Conservation (phyloP, 2,329 filamentous ascomycete genomes). For the Boeremia lycopersici region DNA sequence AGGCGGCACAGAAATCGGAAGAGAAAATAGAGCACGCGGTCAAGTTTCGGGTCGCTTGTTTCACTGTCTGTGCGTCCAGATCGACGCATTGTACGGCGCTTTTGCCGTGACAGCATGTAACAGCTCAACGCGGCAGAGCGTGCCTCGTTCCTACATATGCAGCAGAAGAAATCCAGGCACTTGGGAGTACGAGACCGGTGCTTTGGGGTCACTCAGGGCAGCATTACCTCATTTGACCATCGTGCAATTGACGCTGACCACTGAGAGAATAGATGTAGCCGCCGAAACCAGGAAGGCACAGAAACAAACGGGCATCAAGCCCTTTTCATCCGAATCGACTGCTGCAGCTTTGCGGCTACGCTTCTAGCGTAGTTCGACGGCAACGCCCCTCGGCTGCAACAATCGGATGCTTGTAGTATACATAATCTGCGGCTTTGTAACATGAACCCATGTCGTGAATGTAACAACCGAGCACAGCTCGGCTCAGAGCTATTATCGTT, state of each 20-base stretch:
- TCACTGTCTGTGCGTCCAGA: constrained; percentile 5
- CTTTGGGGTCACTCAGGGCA: constrained; percentile 5
- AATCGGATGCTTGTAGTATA: constrained; percentile 1
- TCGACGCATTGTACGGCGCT: neutral
- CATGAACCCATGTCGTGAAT: constrained; percentile 3
- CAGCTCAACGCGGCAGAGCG: constrained; percentile 10
- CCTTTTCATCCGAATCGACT: neutral
- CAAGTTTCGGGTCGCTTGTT: constrained; percentile 2
- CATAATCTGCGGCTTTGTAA: neutral
- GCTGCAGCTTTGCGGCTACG: constrained; percentile 12
- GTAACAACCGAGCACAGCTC: constrained; percentile 7
- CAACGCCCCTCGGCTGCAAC: constrained; percentile 4
- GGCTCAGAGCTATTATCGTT: neutral
- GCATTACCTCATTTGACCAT: constrained; percentile 1
- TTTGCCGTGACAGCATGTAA: neutral
- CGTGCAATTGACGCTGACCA: constrained; percentile 7
- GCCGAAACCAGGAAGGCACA: constrained; percentile 10
- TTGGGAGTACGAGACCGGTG: constrained; percentile 8
- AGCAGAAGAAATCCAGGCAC: neutral
- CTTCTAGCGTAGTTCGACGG: neutral
- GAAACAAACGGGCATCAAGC: constrained; percentile 10
- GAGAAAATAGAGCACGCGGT: neutral
- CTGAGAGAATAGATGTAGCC: constrained; percentile 12
- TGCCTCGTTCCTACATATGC: neutral
- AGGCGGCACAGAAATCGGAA: neutral